Percentiles rank a stretch among this genome's conserved stretches.
phyloP scores from a whole-genome alignment of 2,329 filamentous ascomycete genomes.

The Fusarium heterosporum region DNA sequence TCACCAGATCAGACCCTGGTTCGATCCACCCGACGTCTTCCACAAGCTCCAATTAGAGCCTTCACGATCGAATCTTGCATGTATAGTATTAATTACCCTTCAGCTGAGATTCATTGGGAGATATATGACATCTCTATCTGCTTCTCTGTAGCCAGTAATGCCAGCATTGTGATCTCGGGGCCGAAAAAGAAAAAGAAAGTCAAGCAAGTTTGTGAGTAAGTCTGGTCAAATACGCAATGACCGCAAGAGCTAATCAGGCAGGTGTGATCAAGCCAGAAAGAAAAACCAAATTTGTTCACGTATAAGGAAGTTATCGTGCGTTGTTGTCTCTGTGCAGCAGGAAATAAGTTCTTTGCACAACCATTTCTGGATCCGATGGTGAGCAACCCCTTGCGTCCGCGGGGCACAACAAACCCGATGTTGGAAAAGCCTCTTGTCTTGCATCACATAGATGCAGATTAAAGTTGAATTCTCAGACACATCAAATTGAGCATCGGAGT shows the following conservation, averaged over 20 bases:
- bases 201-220: neutral
- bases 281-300: slow-evolving; percentile 1
- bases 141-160: slow-evolving; percentile 22
- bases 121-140: slow-evolving; percentile 20
- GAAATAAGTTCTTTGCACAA: slow-evolving; percentile 12
- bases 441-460: slow-evolving; percentile 35
- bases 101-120: slow-evolving; percentile 4
- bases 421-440: slow-evolving; percentile 33
- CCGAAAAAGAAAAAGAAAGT: slow-evolving; percentile 10
- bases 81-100: slow-evolving; percentile 24
- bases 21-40: slow-evolving; percentile 40
- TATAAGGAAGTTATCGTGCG: neutral
- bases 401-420: slow-evolving; percentile 7
- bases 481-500: neutral
- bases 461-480: slow-evolving; percentile 7
- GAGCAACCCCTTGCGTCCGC: slow-evolving; percentile 39
- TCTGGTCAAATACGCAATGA: slow-evolving; percentile 1
- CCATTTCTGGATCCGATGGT: slow-evolving; percentile 12
- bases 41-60: slow-evolving; percentile 43
- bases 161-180: slow-evolving; percentile 13
- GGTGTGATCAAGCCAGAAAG: slow-evolving; percentile 11
- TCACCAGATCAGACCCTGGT: slow-evolving; percentile 44
- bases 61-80: slow-evolving; percentile 41
- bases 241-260: slow-evolving; percentile 16
- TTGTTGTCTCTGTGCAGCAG: slow-evolving; percentile 10